Base-by-base conservation (phyloP, 2,329 filamentous ascomycete species). In the Calcarisporium arbuscula region DNA sequence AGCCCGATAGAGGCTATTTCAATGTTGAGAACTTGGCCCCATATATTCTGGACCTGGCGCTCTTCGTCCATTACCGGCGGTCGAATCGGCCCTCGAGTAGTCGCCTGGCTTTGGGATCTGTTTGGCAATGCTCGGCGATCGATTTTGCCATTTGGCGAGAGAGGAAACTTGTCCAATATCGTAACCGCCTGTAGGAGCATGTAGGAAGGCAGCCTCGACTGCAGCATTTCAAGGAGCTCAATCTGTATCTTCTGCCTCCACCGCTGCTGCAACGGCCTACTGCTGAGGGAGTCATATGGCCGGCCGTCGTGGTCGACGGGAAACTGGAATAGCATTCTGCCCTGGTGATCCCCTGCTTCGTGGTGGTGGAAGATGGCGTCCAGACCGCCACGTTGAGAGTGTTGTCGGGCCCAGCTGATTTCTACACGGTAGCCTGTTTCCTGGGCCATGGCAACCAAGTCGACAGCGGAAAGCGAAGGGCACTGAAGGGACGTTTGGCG, bases 351-450 rank as follows among this genome's bases (percentile, higher is more conserved):
- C 5, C 10, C 5, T 5, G 51, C 14, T 48, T 49, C 27, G 61
- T 58, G 23, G 62, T 64, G 15, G 52, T 60, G 46, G 34, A 57
- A 57, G 4, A 57, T 23, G 14, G 45, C 51, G 18, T 56, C 53
- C 0, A 56, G 15, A 1, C 42, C 49, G 10, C 53, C 53, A 1
- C 31, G 35, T n/a, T 49, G 51, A 7, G 43, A 41, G 15, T 36
- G 15, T 26, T 65, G 65, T 12, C 58, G 51, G 0, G 69, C 71
- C 42, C 67, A 69, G 35, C 60, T 58, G 4, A 60, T 43, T 15
- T 71, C 62, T 15, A 71, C 67, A 17, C 61, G 49, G 39, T 65
- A 73, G n/a, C 67, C 67, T 11, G 57, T 47, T 15, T 46, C 42
- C 20, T 55, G 6, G 5, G 47, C 49, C 1, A 59, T 19, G 4